Conservation (phyloP, 345 rosid genomes). For the Pistacia atlantica region DNA sequence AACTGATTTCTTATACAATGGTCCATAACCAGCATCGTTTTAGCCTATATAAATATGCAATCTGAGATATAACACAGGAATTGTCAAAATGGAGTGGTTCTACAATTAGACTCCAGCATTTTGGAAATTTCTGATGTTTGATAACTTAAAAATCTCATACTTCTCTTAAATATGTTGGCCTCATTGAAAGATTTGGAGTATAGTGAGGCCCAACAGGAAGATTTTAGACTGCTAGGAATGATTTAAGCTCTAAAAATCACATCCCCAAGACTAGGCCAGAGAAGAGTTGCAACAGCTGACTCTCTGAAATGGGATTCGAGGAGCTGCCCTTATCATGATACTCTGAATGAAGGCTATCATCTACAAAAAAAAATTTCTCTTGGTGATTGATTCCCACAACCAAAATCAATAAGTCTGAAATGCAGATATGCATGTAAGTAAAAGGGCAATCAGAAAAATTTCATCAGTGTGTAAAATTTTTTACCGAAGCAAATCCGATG, state of each 20-base stretch:
- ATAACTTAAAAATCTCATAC: slow-evolving; percentile 1
- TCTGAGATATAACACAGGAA: background rate
- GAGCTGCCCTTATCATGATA: slow-evolving; percentile 64
- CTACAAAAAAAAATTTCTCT: slow-evolving; percentile 28
- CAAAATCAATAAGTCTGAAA: background rate
- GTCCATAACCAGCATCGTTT: too few species aligned
- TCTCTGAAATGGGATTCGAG: slow-evolving; percentile 43
- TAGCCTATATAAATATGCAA: background rate
- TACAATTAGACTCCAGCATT: background rate
- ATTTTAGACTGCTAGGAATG: too few species aligned
- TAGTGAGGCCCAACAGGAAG: background rate
- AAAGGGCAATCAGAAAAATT: too few species aligned
- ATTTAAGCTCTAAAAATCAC: background rate
- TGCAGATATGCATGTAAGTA: background rate
- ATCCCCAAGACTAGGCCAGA: slow-evolving; percentile 24
- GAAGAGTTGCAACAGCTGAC: slow-evolving; percentile 21
- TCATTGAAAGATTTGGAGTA: background rate
- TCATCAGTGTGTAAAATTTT: slow-evolving; percentile 7
- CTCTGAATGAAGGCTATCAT: slow-evolving; percentile 77
- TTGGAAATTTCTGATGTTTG: background rate
- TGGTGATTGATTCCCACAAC: background rate
- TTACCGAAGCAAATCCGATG: slow-evolving; percentile 66
- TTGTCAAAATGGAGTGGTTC: background rate
- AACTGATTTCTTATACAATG: too few species aligned
- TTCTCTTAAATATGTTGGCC: background rate